phyloP scores from a whole-genome alignment of 148 eudicot genomes.

The Chenopodium berlandieri region DNA sequence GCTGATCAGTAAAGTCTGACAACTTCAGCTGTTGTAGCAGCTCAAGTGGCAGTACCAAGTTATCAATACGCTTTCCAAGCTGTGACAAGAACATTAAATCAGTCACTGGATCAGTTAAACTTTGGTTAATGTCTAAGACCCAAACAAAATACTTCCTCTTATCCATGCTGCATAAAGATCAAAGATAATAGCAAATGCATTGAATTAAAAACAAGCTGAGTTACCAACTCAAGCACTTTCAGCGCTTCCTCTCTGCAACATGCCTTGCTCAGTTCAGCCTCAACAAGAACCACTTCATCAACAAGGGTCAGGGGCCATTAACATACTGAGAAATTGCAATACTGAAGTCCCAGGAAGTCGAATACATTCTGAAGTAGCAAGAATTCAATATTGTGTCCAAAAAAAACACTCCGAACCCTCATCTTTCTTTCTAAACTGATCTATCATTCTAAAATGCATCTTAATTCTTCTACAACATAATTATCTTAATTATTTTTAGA shows the following conservation, averaged over 20 bases:
- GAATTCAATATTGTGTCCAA: background rate
- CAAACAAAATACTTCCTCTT: no score
- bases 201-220: background rate
- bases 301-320: slow-evolving; percentile 16
- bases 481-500: no score
- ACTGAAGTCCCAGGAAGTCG: slow-evolving; percentile 1
- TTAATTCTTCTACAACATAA: slow-evolving; percentile 60
- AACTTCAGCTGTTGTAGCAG: no score
- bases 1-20: no score
- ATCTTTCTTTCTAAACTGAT: slow-evolving; percentile 22
- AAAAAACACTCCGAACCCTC: slow-evolving; percentile 63
- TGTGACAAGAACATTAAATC: no score
- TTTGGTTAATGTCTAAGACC: no score
- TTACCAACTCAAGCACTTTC: slow-evolving; percentile 44
- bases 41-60: no score
- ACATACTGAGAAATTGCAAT: background rate
- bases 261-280: slow-evolving; percentile 73
- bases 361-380: background rate
- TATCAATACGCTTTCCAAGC: no score
- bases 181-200: background rate
- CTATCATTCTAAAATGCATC: slow-evolving; percentile 61
- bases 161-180: no score
- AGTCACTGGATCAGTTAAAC: no score
- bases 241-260: slow-evolving; percentile 79
- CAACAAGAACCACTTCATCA: slow-evolving; percentile 59